Evolutionary conservation across 2,329 filamentous ascomycete species (phyloP).

Genomic region (Diaporthe nobilis): DNA sequence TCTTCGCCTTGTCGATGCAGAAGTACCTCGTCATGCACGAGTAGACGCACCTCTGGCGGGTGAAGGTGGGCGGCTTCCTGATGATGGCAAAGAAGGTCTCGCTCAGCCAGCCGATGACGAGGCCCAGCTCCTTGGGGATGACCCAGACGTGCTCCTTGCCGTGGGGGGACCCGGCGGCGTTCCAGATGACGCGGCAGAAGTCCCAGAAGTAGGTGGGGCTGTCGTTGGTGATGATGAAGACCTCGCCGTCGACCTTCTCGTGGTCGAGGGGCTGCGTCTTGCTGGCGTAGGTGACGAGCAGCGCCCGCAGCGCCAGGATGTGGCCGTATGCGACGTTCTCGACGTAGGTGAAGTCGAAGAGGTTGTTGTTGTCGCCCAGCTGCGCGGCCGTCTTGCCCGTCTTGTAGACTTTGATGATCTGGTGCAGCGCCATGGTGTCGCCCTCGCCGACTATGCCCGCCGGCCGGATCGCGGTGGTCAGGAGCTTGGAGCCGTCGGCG

Average conservation of each 20-base stretch:
- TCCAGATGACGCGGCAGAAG: conserved; percentile 85
- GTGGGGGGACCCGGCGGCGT: conserved; percentile 65
- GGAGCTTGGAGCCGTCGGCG: conserved; percentile 68
- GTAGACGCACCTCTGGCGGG: conserved; percentile 73
- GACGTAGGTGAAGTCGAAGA: conserved; percentile 76
- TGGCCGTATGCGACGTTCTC: conserved; percentile 82
- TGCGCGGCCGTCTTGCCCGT: conserved; percentile 81
- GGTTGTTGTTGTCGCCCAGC: conserved; percentile 78
- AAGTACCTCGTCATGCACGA: conserved; percentile 84
- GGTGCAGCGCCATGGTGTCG: conserved; percentile 82
- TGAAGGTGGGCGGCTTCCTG: conserved; percentile 70
- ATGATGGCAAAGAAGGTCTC: conserved; percentile 66
- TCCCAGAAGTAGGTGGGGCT: conserved; percentile 93
- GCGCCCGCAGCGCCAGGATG: conserved; percentile 81
- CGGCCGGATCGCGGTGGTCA: conserved; percentile 86
- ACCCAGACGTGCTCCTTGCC: conserved; percentile 70
- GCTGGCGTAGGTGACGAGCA: conserved; percentile 73
- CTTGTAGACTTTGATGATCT: conserved; percentile 80
- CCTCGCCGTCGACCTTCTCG: conserved; percentile 85
- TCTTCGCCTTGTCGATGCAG: conserved; percentile 82
- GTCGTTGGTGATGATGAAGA: conserved; percentile 93
- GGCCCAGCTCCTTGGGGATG: conserved; percentile 65
- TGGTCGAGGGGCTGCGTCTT: conserved; percentile 75
- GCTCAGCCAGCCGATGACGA: conserved; percentile 66
- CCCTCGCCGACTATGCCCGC: conserved; percentile 93